These are phyloP conservation scores for Pseudopyrenochaeta lycopersici DNA, from an alignment of 2,329 filamentous ascomycete genomes.

Conservation along the genomic window DNA sequence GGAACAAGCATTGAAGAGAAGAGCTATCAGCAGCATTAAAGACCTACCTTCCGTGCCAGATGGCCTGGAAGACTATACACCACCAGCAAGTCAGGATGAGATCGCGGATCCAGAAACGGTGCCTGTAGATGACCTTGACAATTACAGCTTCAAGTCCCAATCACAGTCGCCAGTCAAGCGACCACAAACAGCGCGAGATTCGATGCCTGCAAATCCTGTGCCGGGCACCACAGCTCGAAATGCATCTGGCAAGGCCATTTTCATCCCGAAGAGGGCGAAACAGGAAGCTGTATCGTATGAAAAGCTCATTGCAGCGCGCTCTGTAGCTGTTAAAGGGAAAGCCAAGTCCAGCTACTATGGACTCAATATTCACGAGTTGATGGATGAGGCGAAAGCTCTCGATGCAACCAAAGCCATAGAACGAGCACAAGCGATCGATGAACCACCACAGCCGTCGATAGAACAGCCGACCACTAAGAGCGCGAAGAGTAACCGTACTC, in stretches of 20 bases:
- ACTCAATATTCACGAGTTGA: slow-evolving; percentile 85
- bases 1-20: slow-evolving; percentile 50
- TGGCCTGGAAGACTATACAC: slow-evolving; percentile 38
- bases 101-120: slow-evolving; percentile 38
- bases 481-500: slow-evolving; percentile 52
- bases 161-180: slow-evolving; percentile 36
- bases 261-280: slow-evolving; percentile 64
- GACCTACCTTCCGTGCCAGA: slow-evolving; percentile 36
- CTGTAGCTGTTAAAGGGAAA: slow-evolving; percentile 68
- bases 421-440: slow-evolving; percentile 23
- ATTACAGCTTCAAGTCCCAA: slow-evolving; percentile 35
- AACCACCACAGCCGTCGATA: slow-evolving; percentile 46
- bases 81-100: slow-evolving; percentile 46
- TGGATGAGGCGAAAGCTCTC: slow-evolving; percentile 75
- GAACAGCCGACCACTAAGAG: slow-evolving; percentile 43
- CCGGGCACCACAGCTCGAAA: slow-evolving; percentile 48
- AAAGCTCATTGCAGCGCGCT: slow-evolving; percentile 72
- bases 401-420: slow-evolving; percentile 53
- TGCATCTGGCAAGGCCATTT: slow-evolving; percentile 65
- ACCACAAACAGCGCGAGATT: slow-evolving; percentile 14
- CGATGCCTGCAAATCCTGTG: slow-evolving; percentile 25
- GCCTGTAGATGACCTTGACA: slow-evolving; percentile 38
- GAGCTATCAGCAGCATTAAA: slow-evolving; percentile 39
- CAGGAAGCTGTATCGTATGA: slow-evolving; percentile 66
- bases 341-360: slow-evolving; percentile 86